Base-by-base conservation (phyloP, 257 asterid species). In the Solanum microdontum region DNA sequence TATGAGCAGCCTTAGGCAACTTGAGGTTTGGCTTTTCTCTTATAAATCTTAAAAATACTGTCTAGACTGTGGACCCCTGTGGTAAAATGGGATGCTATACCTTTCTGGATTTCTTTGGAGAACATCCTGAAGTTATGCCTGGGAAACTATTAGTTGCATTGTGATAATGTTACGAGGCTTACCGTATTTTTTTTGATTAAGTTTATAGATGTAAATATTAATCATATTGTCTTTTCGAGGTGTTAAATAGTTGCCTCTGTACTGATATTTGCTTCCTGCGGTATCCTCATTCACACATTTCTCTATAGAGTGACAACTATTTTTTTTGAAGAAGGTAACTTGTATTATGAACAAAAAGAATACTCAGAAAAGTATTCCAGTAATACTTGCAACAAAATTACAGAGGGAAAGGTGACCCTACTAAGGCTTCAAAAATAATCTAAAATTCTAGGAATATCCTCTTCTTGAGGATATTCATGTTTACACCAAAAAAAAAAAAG, bases 1-100 rank as follows among this genome's bases (percentile, higher is more conserved):
- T 92, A 97, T 97, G 99, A 95, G 99, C 94, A 97, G 99, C 92
- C 98, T 97, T 69, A 91, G 99, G 93, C 99, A 97, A 92, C 99
- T 97, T 84, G 99, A 95, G 99, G 99, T 97, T 91, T 80, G 82
- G 68, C 40, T 14, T 62, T 45, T 87, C 58, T 86, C 60, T 45
- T 33, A 70, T 83, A 26, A 80, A 48, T 8, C 69, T 28, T 17
- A 4, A 45, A 43, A 73, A 55, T 45, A 82, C 24, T 75, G 26
- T 13, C 26, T 73, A 55, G 69, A 55, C 88, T 75, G 39, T 43
- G 64, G 84, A 79, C 66, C 39, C 66, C 39, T 79, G 85, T 80
- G 85, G 69, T 80, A 43, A 43, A 45, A 48, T 10, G 66, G 37
- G 85, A 80, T 80, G 39, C 85, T 4, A 80, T 23, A 80, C 39